phyloP scores from a whole-genome alignment of 2,329 filamentous ascomycete species.

The Sphaerostilbella broomeana region DNA sequence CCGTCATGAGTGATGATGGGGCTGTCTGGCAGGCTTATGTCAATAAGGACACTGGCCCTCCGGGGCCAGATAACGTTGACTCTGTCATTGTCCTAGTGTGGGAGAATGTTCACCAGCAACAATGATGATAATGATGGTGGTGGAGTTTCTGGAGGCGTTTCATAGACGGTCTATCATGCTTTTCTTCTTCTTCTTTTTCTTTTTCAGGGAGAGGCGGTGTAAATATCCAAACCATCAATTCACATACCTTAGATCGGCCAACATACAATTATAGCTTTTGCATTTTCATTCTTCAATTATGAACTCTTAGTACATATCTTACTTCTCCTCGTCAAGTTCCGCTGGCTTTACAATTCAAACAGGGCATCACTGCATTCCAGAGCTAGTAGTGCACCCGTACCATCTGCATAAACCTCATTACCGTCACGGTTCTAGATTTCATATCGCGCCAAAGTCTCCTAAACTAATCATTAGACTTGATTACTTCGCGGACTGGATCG shows the following conservation, averaged over 20 bases:
- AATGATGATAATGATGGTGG: neutral
- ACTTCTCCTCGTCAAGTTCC: slow-evolving; percentile 13
- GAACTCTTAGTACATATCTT: slow-evolving; percentile 23
- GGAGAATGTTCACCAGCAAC: slow-evolving; percentile 22
- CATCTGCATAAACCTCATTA: slow-evolving; percentile 18
- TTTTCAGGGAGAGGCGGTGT: too few relatives aligned
- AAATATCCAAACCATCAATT: too few relatives aligned
- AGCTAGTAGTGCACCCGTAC: slow-evolving; percentile 24
- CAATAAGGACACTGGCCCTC: slow-evolving; percentile 23
- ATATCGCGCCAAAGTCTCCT: slow-evolving; percentile 25
- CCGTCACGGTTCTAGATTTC: slow-evolving; percentile 19
- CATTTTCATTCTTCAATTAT: slow-evolving; percentile 16
- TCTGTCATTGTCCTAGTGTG: slow-evolving; percentile 37
- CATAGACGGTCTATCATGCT: neutral
- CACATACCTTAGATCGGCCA: neutral
- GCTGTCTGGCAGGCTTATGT: slow-evolving; percentile 43
- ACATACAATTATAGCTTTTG: neutral
- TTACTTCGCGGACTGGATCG: too few relatives aligned
- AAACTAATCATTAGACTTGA: slow-evolving; percentile 20
- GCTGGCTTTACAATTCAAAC: slow-evolving; percentile 10
- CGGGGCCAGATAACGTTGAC: slow-evolving; percentile 26
- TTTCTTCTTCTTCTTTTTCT: neutral
- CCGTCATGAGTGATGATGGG: slow-evolving; percentile 27
- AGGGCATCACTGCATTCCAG: slow-evolving; percentile 17
- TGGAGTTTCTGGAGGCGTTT: neutral